Conservation (phyloP, 2,329 filamentous ascomycete species). For the Chaetothyriales sp. region DNA sequence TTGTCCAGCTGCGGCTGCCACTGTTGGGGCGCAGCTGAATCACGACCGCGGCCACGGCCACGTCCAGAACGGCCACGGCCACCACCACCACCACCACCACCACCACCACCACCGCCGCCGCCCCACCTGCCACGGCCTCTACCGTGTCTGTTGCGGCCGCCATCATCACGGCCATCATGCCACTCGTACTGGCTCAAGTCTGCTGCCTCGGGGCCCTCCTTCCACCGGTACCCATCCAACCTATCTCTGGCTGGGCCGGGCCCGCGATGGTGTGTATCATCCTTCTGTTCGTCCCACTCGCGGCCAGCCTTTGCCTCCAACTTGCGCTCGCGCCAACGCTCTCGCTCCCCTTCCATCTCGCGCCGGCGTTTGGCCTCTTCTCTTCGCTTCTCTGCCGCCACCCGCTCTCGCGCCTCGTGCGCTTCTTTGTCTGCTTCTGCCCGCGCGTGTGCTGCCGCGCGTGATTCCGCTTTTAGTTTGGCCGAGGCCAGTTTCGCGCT, state of each 20-base stretch:
- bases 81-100: constrained; percentile 5
- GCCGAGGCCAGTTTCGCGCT: constrained; percentile 46
- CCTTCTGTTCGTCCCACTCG: constrained; percentile 49
- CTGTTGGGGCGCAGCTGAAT: neutral
- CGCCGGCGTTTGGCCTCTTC: constrained; percentile 37
- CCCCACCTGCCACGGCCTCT: constrained; percentile 10
- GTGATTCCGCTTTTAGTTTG: constrained; percentile 44
- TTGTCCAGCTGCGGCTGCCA: constrained; percentile 8
- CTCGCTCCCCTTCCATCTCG: constrained; percentile 47
- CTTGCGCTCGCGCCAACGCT: constrained; percentile 45
- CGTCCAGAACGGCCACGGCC: constrained; percentile 6
- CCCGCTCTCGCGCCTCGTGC: constrained; percentile 48
- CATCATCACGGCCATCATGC: constrained; percentile 6
- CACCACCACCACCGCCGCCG: constrained; percentile 6
- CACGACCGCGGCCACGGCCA: constrained; percentile 1
- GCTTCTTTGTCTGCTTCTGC: constrained; percentile 53
- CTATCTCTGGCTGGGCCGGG: constrained; percentile 15
- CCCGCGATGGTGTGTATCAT: constrained; percentile 35
- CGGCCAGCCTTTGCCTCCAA: constrained; percentile 42
- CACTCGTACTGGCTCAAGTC: constrained; percentile 15
- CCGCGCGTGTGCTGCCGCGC: constrained; percentile 45
- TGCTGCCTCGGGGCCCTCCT: constrained; percentile 6
- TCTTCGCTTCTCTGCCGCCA: constrained; percentile 38
- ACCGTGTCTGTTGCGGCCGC: neutral
- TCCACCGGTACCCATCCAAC: constrained; percentile 5